phyloP scores from a whole-genome alignment of 352 stramenopile genomes.

The Globisporangium cylindrosporum region DNA sequence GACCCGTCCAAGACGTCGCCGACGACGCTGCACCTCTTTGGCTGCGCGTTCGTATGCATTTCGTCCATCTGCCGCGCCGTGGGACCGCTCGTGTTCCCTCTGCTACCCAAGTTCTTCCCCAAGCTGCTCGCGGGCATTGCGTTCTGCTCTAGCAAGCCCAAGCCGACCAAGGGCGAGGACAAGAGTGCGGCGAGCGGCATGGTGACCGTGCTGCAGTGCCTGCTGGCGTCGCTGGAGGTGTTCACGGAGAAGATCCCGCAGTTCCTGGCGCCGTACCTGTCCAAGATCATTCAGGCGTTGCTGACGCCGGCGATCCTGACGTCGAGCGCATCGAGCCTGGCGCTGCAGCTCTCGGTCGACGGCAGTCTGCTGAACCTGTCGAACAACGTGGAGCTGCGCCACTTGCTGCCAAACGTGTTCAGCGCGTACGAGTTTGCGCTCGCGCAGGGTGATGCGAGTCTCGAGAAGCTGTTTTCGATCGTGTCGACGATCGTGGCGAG shows the following conservation, averaged over 20 bases:
- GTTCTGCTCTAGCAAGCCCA: slow-evolving; percentile 37
- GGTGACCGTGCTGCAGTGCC: slow-evolving; percentile 67
- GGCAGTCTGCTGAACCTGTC: slow-evolving; percentile 62
- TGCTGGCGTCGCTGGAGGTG: slow-evolving; percentile 71
- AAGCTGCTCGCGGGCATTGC: slow-evolving; percentile 63
- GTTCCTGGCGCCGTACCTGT: slow-evolving; percentile 79
- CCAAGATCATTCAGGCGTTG: slow-evolving; percentile 56
- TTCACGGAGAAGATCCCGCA: slow-evolving; percentile 83
- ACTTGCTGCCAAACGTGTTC: slow-evolving; percentile 70
- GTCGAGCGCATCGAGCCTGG: slow-evolving; percentile 21
- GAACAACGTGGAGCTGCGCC: slow-evolving; percentile 70
- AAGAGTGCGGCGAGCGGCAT: slow-evolving; percentile 21
- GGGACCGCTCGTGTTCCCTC: slow-evolving; percentile 71
- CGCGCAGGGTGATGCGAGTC: slow-evolving; percentile 42
- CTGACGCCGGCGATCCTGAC: slow-evolving; percentile 50
- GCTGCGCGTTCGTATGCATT: slow-evolving; percentile 78
- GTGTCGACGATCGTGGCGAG: slow-evolving; percentile 60
- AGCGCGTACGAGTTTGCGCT: slow-evolving; percentile 68
- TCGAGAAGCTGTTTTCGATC: slow-evolving; percentile 69
- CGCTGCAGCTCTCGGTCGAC: slow-evolving; percentile 59
- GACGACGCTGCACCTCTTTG: slow-evolving; percentile 71
- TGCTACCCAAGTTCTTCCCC: slow-evolving; percentile 82
- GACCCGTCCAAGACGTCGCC: slow-evolving; percentile 43
- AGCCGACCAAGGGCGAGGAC: slow-evolving; percentile 25
- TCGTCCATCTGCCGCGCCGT: slow-evolving; percentile 72